These are phyloP conservation scores for Salvia hispanica DNA, from an alignment of 257 asterid genomes.

Conservation along the genomic window DNA sequence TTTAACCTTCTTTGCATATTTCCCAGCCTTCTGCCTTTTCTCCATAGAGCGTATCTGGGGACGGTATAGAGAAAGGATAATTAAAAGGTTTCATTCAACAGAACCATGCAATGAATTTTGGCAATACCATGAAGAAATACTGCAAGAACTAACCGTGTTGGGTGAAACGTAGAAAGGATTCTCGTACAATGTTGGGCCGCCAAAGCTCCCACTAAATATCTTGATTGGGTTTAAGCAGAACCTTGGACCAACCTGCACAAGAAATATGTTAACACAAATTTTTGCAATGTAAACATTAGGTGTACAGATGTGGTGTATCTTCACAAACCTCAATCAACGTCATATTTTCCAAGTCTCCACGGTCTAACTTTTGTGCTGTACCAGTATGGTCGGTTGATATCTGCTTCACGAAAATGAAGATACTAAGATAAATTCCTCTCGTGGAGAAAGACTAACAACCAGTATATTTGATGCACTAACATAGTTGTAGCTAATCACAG, in stretches of 20 bases:
- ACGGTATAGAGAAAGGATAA: too few species aligned
- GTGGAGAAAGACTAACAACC: background rate
- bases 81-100: background rate
- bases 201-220: conserved; percentile 92
- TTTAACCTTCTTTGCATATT: conserved; percentile 85
- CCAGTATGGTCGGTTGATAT: conserved; percentile 20
- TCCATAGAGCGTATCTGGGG: conserved; percentile 75
- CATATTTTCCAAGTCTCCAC: conserved; percentile 84
- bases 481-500: too few species aligned
- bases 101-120: too few species aligned
- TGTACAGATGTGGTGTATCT: conserved; percentile 9
- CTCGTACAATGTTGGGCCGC: conserved; percentile 90
- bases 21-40: conserved; percentile 84
- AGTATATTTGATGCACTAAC: background rate
- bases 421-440: background rate
- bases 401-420: conserved; percentile 42
- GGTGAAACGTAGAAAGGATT: conserved; percentile 92
- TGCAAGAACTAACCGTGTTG: conserved; percentile 62
- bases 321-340: conserved; percentile 79
- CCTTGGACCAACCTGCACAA: conserved; percentile 88
- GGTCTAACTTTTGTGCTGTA: conserved; percentile 59
- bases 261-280: conserved; percentile 17
- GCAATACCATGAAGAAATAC: conserved; percentile 1
- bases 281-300: background rate
- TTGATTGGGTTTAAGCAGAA: conserved; percentile 93